phyloP scores from a whole-genome alignment of 1,284 basidiomycete genomes.

The Naganishia albida region DNA sequence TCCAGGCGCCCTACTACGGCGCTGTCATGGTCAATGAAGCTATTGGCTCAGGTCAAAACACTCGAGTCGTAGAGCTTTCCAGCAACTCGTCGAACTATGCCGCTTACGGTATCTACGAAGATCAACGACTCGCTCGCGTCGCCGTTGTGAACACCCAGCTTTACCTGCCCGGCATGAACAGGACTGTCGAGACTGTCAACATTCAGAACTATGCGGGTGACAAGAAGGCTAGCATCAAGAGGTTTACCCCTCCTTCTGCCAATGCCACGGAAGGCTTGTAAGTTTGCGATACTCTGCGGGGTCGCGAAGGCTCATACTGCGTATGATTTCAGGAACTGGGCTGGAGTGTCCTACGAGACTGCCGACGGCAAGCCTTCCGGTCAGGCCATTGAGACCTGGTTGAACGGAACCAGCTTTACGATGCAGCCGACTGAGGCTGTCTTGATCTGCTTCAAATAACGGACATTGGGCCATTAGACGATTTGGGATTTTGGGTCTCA shows the following conservation, averaged over 20 bases:
- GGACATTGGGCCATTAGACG: no score
- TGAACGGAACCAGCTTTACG: constrained; percentile 22
- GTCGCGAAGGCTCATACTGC: background rate
- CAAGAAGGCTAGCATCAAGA: constrained; percentile 31
- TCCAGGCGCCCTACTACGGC: constrained; percentile 66
- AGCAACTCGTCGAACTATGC: constrained; percentile 60
- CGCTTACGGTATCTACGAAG: constrained; percentile 64
- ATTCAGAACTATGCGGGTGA: constrained; percentile 35
- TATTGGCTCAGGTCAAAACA: constrained; percentile 54
- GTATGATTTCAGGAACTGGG: constrained; percentile 35
- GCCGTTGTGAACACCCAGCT: constrained; percentile 60
- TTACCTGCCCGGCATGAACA: constrained; percentile 27
- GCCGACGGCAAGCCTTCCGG: constrained; percentile 33
- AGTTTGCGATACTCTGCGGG: background rate
- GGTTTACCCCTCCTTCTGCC: constrained; percentile 30
- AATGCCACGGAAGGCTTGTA: constrained; percentile 34
- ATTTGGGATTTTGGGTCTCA: no score
- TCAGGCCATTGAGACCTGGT: constrained; percentile 11
- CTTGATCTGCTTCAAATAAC: constrained; percentile 30
- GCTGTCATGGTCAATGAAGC: constrained; percentile 59
- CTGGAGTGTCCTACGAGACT: constrained; percentile 34
- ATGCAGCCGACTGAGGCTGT: constrained; percentile 31
- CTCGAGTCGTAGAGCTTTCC: constrained; percentile 60
- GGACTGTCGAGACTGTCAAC: constrained; percentile 30
- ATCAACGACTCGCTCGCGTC: constrained; percentile 56